These are phyloP conservation scores for Ophiostoma quercus DNA, from an alignment of 2,329 filamentous ascomycete species.

Conservation along the genomic window DNA sequence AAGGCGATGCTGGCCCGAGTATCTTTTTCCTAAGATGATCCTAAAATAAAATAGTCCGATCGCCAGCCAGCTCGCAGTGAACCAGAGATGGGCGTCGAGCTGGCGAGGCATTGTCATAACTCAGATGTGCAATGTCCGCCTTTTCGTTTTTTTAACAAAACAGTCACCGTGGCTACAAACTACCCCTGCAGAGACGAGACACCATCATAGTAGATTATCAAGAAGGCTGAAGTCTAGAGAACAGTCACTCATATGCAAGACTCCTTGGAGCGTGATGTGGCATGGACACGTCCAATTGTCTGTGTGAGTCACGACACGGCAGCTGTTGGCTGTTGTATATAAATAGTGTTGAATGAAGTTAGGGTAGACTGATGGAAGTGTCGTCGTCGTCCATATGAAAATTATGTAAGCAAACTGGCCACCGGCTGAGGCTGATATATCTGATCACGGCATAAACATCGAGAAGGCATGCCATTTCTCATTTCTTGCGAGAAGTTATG, in stretches of 20 bases:
- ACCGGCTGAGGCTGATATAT: no score
- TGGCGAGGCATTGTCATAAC: no score
- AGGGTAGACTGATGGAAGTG: neutral
- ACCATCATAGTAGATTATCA: neutral
- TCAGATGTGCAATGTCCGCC: neutral
- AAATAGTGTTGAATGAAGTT: neutral
- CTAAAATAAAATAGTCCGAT: neutral
- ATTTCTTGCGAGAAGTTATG: no score
- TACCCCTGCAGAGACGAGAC: neutral
- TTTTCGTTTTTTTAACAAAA: neutral
- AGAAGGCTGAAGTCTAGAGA: neutral
- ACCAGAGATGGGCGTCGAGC: neutral
- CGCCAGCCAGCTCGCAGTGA: neutral
- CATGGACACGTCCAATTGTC: slow-evolving; percentile 11
- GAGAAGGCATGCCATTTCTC: no score
- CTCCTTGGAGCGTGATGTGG: slow-evolving; percentile 17
- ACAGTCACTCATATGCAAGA: neutral
- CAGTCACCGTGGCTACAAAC: no score
- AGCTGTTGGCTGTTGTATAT: neutral
- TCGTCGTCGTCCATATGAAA: neutral
- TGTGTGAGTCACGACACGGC: neutral
- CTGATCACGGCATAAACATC: no score
- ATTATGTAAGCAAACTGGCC: neutral
- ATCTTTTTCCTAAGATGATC: no score
- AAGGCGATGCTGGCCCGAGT: no score